Evolutionary conservation across 2,329 filamentous ascomycete species (phyloP).

Genomic region (Fusarium chaquense): DNA sequence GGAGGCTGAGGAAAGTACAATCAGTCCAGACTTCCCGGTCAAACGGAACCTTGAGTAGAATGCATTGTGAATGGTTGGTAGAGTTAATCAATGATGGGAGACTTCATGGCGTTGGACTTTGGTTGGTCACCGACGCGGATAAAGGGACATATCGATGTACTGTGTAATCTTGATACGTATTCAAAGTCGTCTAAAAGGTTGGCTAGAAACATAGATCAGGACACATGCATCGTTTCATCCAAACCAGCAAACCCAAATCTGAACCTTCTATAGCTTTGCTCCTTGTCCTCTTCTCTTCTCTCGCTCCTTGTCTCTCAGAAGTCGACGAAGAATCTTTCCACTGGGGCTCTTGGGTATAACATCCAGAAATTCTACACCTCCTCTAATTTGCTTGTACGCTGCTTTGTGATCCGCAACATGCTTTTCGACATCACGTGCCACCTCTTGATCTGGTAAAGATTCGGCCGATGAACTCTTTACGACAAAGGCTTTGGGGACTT

Average conservation of each 20-base stretch:
- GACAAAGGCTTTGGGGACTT: slow-evolving; percentile 73
- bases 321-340: slow-evolving; percentile 61
- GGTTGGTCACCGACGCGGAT: background rate
- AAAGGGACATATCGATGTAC: background rate
- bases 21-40: background rate
- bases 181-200: background rate
- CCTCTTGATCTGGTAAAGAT: slow-evolving; percentile 62
- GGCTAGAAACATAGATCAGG: background rate
- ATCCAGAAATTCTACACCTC: slow-evolving; percentile 63
- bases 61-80: background rate
- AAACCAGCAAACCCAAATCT: background rate
- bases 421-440: slow-evolving; percentile 63
- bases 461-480: slow-evolving; percentile 58
- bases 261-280: background rate
- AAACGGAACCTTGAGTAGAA: background rate
- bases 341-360: slow-evolving; percentile 70
- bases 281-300: slow-evolving; percentile 2
- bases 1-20: no score
- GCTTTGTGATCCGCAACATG: slow-evolving; percentile 76
- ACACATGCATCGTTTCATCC: background rate
- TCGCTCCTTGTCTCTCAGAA: slow-evolving; percentile 10
- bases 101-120: background rate
- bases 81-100: background rate
- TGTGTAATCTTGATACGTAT: background rate
- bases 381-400: slow-evolving; percentile 63